These are phyloP conservation scores for Penicillium sp. DNA, from an alignment of 2,329 filamentous ascomycete genomes.

Conservation along the genomic window DNA sequence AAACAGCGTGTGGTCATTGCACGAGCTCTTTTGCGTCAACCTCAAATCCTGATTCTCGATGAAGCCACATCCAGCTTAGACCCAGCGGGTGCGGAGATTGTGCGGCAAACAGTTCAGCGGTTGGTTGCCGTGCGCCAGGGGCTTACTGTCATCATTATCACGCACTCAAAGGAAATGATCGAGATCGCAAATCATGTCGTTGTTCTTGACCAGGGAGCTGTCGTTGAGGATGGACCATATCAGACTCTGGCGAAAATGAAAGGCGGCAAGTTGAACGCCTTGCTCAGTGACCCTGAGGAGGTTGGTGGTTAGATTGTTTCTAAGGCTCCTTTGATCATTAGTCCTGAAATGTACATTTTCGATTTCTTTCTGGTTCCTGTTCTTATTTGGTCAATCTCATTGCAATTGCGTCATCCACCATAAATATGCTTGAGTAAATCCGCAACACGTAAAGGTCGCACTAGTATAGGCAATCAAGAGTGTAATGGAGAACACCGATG, in stretches of 20 bases:
- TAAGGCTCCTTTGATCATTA: background rate
- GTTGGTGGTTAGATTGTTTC: background rate
- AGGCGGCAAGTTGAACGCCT: conserved; percentile 50
- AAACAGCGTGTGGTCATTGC: conserved; percentile 80
- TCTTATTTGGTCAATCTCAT: background rate
- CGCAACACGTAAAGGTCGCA: background rate
- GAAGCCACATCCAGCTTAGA: conserved; percentile 85
- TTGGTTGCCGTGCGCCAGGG: conserved; percentile 49
- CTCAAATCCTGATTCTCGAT: conserved; percentile 75
- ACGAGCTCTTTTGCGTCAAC: conserved; percentile 69
- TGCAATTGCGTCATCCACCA: background rate
- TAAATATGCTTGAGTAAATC: background rate
- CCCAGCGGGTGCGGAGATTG: conserved; percentile 61
- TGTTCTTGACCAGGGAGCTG: conserved; percentile 66
- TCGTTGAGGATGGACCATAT: conserved; percentile 69
- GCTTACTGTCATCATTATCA: conserved; percentile 76
- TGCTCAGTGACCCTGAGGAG: conserved; percentile 27
- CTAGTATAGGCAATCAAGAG: background rate
- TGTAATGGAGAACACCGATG: background rate
- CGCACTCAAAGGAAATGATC: conserved; percentile 87
- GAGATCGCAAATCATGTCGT: conserved; percentile 70
- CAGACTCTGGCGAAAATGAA: conserved; percentile 53
- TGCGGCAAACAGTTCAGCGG: conserved; percentile 62
- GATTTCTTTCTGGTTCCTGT: background rate
- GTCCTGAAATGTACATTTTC: background rate